A percentile compares a stretch with the other conserved stretches of the same genome.
Conservation (phyloP, 2,329 filamentous ascomycete genomes). For the Diaporthe aspalathi region DNA sequence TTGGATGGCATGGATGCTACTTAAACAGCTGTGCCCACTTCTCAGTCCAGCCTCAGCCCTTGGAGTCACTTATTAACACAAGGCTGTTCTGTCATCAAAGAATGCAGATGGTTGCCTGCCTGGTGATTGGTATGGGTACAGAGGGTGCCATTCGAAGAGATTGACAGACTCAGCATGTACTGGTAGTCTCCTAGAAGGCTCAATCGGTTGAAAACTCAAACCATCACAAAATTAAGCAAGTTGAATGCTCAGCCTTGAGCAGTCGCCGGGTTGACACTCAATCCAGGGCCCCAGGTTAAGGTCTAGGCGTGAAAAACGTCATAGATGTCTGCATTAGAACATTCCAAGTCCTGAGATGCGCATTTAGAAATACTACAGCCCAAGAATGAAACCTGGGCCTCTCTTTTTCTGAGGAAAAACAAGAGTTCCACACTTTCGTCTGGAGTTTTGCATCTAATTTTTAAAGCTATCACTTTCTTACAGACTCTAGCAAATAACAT, state of each 20-base stretch:
- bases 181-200: too few species aligned
- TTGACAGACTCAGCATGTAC: not conserved
- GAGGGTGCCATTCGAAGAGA: too few species aligned
- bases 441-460: not conserved
- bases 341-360: not conserved
- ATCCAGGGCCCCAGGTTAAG: too few species aligned
- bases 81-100: not conserved
- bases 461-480: not conserved
- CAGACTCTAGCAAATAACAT: not conserved
- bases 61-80: not conserved
- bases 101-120: not conserved
- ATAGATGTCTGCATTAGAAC: too few species aligned
- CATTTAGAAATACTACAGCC: not conserved
- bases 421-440: not conserved
- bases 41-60: not conserved
- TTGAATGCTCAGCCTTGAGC: too few species aligned
- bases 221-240: too few species aligned
- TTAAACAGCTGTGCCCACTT: not conserved
- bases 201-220: not conserved
- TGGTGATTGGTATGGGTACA: not conserved
- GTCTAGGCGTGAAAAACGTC: too few species aligned
- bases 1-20: not conserved
- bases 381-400: not conserved
- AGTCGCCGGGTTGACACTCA: too few species aligned
- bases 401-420: not conserved